Percentiles rank a stretch among this genome's conserved stretches.
Evolutionary conservation across 2,329 filamentous ascomycete genomes (phyloP).

Genomic region (Ophiocordyceps camponoti-saundersi): DNA sequence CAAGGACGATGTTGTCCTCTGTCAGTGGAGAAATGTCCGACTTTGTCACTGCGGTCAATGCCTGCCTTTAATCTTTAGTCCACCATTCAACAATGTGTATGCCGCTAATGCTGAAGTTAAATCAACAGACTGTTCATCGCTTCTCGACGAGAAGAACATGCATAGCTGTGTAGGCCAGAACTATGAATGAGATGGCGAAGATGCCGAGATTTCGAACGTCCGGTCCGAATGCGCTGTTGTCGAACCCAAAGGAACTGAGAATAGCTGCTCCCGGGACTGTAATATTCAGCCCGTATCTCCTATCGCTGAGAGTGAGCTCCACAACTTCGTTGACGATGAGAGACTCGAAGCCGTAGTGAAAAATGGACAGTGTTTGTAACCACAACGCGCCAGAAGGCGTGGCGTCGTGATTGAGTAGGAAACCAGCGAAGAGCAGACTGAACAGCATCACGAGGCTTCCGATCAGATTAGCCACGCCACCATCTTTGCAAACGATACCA

Average conservation of each 20-base stretch:
- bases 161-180: constrained; percentile 84
- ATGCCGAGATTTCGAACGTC: constrained; percentile 70
- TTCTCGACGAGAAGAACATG: constrained; percentile 86
- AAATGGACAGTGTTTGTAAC: constrained; percentile 89
- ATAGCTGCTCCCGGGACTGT: constrained; percentile 91
- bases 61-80: no score
- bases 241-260: constrained; percentile 84
- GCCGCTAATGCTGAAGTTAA: neutral
- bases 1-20: no score
- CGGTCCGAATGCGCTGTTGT: constrained; percentile 69
- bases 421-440: constrained; percentile 82
- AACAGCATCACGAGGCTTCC: constrained; percentile 96
- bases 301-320: constrained; percentile 74
- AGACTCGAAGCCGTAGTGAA: constrained; percentile 94
- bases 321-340: constrained; percentile 95
- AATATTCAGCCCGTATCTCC: constrained; percentile 92
- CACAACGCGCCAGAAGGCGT: constrained; percentile 75
- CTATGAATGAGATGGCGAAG: constrained; percentile 67
- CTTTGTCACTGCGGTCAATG: no score
- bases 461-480: constrained; percentile 79
- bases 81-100: no score
- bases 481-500: constrained; percentile 85
- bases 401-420: constrained; percentile 85
- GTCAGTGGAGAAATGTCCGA: no score
- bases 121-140: constrained; percentile 18